Evolutionary conservation across 1,139 yeast species (phyloP).

Genomic region (Candida sojae): DNA sequence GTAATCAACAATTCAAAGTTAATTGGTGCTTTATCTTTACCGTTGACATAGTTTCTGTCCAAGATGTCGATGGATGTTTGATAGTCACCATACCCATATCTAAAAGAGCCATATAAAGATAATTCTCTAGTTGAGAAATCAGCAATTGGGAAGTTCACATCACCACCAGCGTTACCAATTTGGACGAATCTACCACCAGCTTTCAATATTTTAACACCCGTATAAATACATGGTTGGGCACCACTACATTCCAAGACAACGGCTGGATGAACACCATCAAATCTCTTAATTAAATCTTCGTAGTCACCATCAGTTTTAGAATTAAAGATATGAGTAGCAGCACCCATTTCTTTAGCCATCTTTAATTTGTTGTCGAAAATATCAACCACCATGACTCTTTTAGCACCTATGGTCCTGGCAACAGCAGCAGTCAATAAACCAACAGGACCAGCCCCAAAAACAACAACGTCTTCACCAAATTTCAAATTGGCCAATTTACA

Average conservation of each 20-base stretch:
- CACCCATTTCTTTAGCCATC: constrained; percentile 57
- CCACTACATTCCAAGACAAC: constrained; percentile 76
- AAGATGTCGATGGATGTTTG: constrained; percentile 70
- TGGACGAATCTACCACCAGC: constrained; percentile 72
- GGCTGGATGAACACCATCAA: constrained; percentile 50
- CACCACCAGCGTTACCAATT: constrained; percentile 74
- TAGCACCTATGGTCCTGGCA: constrained; percentile 83
- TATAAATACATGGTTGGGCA: constrained; percentile 65
- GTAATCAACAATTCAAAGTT: constrained; percentile 66
- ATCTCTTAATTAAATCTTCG: constrained; percentile 34
- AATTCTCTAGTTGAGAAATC: constrained; percentile 71
- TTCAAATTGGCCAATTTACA: constrained; percentile 65
- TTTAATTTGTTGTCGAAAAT: constrained; percentile 58
- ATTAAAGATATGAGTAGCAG: constrained; percentile 62
- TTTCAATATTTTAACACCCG: constrained; percentile 59
- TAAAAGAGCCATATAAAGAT: constrained; percentile 71
- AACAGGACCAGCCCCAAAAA: constrained; percentile 94
- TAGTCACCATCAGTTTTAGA: constrained; percentile 45
- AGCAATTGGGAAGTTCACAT: constrained; percentile 72
- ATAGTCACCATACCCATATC: constrained; percentile 82
- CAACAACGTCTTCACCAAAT: constrained; percentile 74
- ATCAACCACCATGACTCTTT: constrained; percentile 66
- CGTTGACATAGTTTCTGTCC: constrained; percentile 57
- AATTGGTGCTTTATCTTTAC: constrained; percentile 50
- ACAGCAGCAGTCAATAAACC: constrained; percentile 80